Evolutionary conservation across 1,284 basidiomycete genomes (phyloP).

Genomic region (Amylostereum areolatum): DNA sequence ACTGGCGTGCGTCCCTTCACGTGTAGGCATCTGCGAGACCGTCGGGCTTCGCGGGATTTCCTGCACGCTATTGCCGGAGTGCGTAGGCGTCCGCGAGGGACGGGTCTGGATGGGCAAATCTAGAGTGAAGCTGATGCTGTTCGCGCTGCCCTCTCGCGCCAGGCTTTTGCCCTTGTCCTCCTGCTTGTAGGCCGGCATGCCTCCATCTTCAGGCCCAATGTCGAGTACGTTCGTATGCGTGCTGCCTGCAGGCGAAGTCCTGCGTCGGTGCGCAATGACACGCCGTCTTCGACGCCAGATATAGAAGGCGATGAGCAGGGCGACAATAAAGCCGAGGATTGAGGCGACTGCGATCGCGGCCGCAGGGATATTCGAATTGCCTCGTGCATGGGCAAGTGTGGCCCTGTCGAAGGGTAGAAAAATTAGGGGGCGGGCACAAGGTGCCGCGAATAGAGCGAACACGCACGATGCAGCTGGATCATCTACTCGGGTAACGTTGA

Average conservation of each 20-base stretch:
- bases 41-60: conserved; percentile 15
- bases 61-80: conserved; percentile 11
- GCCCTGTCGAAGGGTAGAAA: too few species aligned
- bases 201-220: conserved; percentile 8
- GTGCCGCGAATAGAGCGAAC: too few species aligned
- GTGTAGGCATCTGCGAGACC: conserved; percentile 11
- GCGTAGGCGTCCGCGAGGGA: conserved; percentile 7
- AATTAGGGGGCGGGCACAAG: too few species aligned
- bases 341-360: conserved; percentile 56
- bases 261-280: conserved; percentile 39
- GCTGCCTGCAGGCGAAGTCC: conserved; percentile 11
- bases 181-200: conserved; percentile 7
- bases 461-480: too few species aligned
- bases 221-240: conserved; percentile 11
- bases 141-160: conserved; percentile 1
- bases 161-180: conserved; percentile 6
- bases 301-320: conserved; percentile 31
- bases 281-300: conserved; percentile 17
- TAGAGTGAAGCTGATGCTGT: conserved; percentile 15
- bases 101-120: conserved; percentile 14
- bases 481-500: conserved; percentile 40
- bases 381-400: too few species aligned
- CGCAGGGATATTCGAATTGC: too few species aligned
- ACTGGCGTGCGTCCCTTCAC: conserved; percentile 7
- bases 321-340: conserved; percentile 41